phyloP scores from a whole-genome alignment of 2,329 filamentous ascomycete species.

The Thielaviopsis euricoi region DNA sequence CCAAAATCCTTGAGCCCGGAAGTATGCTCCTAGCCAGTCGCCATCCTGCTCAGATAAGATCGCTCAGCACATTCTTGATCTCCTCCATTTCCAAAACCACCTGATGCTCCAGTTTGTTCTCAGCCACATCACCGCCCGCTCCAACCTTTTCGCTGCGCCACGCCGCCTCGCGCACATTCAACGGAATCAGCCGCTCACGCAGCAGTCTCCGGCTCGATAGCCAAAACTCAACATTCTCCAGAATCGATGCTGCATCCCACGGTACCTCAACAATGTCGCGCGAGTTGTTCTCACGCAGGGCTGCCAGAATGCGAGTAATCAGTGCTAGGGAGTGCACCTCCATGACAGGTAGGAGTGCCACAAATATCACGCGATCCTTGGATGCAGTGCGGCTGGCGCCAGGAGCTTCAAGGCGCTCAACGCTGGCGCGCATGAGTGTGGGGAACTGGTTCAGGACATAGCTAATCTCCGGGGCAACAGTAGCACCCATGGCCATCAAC shows the following conservation, averaged over 20 bases:
- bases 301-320: constrained; percentile 54
- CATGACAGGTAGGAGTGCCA: constrained; percentile 56
- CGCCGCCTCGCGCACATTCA: constrained; percentile 55
- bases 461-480: constrained; percentile 69
- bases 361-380: constrained; percentile 34
- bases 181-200: constrained; percentile 55
- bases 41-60: constrained; percentile 25
- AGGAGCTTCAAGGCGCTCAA: constrained; percentile 52
- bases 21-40: not conserved
- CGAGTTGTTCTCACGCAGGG: constrained; percentile 43
- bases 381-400: constrained; percentile 35
- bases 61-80: constrained; percentile 37
- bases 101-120: constrained; percentile 59
- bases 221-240: constrained; percentile 75
- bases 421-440: constrained; percentile 55
- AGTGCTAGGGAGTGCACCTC: constrained; percentile 69
- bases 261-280: constrained; percentile 56
- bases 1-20: not conserved
- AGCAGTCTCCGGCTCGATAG: constrained; percentile 52
- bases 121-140: constrained; percentile 22
- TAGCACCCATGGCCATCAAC: constrained; percentile 61
- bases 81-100: constrained; percentile 52
- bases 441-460: constrained; percentile 84
- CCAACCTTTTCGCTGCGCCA: constrained; percentile 29
- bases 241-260: constrained; percentile 56